A percentile compares a stretch with the other conserved stretches of the same genome.
Conservation (phyloP, 768 basidiomycete genomes). For the Suillus brevipes region DNA sequence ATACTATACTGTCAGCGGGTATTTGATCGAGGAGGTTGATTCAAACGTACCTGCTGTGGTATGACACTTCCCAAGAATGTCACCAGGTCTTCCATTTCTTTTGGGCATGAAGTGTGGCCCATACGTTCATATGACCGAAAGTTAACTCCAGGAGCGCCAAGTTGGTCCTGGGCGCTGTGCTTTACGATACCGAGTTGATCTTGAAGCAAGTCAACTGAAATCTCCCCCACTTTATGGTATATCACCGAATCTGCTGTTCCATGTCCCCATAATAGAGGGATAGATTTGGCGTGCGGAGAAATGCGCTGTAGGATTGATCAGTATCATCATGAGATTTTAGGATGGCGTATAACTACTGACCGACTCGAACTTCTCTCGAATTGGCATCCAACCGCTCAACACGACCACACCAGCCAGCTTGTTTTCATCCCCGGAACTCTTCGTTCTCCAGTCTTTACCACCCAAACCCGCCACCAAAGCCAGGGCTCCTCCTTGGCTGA, state of each 20-base stretch:
- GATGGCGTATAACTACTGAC: constrained; percentile 21
- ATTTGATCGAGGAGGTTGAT: not conserved
- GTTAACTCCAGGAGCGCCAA: constrained; percentile 1
- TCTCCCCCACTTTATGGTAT: constrained; percentile 10
- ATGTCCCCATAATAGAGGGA: constrained; percentile 27
- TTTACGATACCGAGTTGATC: constrained; percentile 15
- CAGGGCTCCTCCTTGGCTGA: constrained; percentile 50
- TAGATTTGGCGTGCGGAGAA: constrained; percentile 4
- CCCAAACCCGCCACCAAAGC: constrained; percentile 48
- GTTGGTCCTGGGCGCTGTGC: not conserved
- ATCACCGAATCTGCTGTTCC: constrained; percentile 21
- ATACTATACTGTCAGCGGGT: not conserved
- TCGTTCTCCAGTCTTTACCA: constrained; percentile 25
- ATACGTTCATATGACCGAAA: constrained; percentile 11
- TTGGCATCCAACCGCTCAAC: constrained; percentile 45
- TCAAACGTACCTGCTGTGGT: constrained; percentile 8
- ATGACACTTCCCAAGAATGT: constrained; percentile 20
- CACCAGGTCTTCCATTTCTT: constrained; percentile 20
- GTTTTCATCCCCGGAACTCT: constrained; percentile 20
- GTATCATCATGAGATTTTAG: not conserved
- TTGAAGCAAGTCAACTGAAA: constrained; percentile 19
- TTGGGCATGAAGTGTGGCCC: constrained; percentile 13
- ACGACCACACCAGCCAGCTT: constrained; percentile 42
- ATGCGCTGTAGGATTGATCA: constrained; percentile 46
- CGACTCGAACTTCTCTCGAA: constrained; percentile 42